phyloP scores from a whole-genome alignment of 2,329 filamentous ascomycete genomes.

The Calonectria pseudoreteaudii region DNA sequence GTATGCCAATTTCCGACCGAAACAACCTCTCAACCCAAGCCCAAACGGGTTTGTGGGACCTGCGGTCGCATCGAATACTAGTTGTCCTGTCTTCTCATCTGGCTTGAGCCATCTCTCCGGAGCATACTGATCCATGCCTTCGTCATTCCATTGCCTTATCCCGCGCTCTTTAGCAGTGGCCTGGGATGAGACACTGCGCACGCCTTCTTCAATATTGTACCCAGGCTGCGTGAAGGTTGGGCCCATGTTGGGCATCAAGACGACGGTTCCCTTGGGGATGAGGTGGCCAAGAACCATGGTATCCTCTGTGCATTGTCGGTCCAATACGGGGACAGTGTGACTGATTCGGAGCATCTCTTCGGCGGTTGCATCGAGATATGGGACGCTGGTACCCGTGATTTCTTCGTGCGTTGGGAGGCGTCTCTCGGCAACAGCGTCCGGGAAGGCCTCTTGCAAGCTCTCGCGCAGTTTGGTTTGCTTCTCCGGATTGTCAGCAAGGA shows the following conservation, averaged over 20 bases:
- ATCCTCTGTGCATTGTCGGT: neutral
- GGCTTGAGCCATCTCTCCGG: neutral
- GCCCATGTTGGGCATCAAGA: neutral
- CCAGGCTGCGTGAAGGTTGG: neutral
- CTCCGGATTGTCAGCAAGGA: neutral
- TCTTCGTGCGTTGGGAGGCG: neutral
- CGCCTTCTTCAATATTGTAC: neutral
- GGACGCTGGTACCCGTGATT: neutral
- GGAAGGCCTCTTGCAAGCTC: neutral
- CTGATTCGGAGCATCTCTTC: neutral
- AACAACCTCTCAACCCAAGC: neutral
- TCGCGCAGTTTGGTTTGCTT: neutral
- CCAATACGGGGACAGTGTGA: neutral
- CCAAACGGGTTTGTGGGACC: neutral
- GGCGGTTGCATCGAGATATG: neutral
- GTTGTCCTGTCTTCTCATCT: neutral
- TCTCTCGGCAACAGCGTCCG: neutral
- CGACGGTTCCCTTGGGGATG: neutral
- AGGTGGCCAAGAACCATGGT: neutral
- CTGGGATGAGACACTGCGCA: neutral
- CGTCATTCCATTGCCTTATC: neutral
- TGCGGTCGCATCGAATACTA: neutral
- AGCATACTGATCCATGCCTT: neutral
- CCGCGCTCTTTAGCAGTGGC: neutral
- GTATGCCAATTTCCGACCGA: neutral